Conservation (phyloP, 2,329 filamentous ascomycete species). For the Chrysoporthe puriensis region DNA sequence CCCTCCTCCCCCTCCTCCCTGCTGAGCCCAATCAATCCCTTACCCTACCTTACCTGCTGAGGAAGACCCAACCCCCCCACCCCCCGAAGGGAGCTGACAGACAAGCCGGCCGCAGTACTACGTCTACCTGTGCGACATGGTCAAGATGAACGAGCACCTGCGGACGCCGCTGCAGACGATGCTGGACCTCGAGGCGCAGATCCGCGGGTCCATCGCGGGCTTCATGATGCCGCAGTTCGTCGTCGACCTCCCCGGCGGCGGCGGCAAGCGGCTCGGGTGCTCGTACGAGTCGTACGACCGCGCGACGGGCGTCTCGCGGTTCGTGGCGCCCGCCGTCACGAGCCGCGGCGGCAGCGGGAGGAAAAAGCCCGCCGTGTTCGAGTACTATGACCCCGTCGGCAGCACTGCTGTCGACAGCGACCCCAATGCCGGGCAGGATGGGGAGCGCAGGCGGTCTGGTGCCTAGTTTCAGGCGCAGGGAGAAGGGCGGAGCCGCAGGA, state of each 20-base stretch:
- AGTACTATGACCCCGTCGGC: conserved; percentile 59
- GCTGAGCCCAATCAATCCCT: no score
- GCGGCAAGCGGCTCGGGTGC: conserved; percentile 63
- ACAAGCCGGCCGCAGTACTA: conserved; percentile 54
- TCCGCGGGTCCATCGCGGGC: conserved; percentile 64
- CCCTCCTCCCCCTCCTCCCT: no score
- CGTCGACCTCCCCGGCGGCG: conserved; percentile 65
- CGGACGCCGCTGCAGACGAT: conserved; percentile 64
- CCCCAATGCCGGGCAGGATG: background rate
- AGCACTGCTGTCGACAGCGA: background rate
- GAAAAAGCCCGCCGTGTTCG: conserved; percentile 51
- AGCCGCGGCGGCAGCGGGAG: conserved; percentile 49
- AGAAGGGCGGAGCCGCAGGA: no score
- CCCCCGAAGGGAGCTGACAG: background rate
- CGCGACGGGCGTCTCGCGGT: conserved; percentile 56
- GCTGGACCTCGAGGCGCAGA: conserved; percentile 58
- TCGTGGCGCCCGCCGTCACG: conserved; percentile 56
- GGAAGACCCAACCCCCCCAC: background rate
- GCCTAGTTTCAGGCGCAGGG: no score
- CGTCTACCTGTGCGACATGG: conserved; percentile 68
- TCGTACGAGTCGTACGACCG: conserved; percentile 58
- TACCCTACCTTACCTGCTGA: background rate
- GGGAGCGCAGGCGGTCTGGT: background rate
- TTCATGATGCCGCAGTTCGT: conserved; percentile 67
- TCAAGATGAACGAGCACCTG: conserved; percentile 62